Evolutionary conservation across 257 asterid species (phyloP).

Genomic region (Plectranthus barbatus): DNA sequence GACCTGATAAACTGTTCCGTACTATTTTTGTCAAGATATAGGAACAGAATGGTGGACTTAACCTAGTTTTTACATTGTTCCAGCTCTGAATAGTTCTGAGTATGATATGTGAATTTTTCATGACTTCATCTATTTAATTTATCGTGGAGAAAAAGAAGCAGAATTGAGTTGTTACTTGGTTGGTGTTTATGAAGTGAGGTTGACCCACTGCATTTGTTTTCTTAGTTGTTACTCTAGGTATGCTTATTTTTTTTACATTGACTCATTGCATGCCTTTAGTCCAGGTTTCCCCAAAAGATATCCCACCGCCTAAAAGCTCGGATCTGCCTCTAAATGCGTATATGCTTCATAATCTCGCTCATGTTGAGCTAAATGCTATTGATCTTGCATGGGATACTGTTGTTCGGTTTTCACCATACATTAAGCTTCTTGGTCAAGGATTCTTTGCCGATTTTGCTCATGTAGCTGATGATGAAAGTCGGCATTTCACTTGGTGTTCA

Average conservation of each 20-base stretch:
- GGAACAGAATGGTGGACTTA: no score
- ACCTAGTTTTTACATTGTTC: no score
- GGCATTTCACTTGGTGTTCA: slow-evolving; percentile 91
- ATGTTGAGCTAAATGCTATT: slow-evolving; percentile 89
- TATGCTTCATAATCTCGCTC: slow-evolving; percentile 95
- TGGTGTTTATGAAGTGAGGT: no score
- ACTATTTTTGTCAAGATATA: no score
- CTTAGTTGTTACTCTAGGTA: not conserved
- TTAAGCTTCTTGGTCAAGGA: slow-evolving; percentile 69
- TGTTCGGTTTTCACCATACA: slow-evolving; percentile 78
- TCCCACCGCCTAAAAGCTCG: slow-evolving; percentile 67
- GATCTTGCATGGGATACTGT: slow-evolving; percentile 99
- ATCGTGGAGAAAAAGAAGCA: no score
- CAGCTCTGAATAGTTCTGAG: no score
- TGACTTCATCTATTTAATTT: no score
- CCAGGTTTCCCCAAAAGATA: slow-evolving; percentile 86
- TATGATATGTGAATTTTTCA: no score
- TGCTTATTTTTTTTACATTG: slow-evolving; percentile 7
- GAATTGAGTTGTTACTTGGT: no score
- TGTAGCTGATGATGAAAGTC: slow-evolving; percentile 96
- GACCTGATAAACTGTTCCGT: no score
- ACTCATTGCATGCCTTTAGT: slow-evolving; percentile 10
- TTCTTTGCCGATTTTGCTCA: slow-evolving; percentile 93
- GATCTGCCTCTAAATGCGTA: slow-evolving; percentile 87
- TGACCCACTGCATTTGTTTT: not conserved